These are phyloP conservation scores for Populus ilicifolia DNA, from an alignment of 345 rosid genomes.

Conservation along the genomic window DNA sequence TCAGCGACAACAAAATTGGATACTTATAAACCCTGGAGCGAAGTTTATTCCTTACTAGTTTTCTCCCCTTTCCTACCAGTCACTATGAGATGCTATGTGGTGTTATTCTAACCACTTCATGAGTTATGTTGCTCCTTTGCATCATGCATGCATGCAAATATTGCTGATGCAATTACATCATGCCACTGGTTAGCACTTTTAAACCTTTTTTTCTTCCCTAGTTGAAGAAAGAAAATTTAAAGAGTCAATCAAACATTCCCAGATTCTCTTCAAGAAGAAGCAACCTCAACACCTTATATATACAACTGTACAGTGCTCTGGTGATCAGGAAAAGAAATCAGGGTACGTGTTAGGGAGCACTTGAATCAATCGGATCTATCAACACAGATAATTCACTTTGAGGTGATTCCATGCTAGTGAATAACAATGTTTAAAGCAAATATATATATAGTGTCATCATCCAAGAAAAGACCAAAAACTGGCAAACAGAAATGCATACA, in stretches of 20 bases:
- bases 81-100: neutral
- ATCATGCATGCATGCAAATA: neutral
- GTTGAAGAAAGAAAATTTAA: neutral
- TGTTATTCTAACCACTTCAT: neutral
- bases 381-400: neutral
- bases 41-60: too few relatives aligned
- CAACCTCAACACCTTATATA: neutral
- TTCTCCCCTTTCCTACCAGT: neutral
- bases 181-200: neutral
- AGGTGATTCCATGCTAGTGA: neutral
- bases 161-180: neutral
- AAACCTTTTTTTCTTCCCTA: neutral
- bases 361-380: neutral
- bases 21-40: neutral
- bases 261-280: neutral
- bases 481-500: neutral
- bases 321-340: neutral
- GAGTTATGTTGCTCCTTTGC: neutral
- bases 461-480: neutral
- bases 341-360: neutral
- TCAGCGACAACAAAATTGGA: neutral
- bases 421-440: neutral
- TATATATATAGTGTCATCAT: neutral
- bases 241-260: neutral
- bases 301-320: neutral